Evolutionary conservation across 495 filamentous ascomycete genomes (phyloP).

Genomic region (Aspergillus bertholletiae): DNA sequence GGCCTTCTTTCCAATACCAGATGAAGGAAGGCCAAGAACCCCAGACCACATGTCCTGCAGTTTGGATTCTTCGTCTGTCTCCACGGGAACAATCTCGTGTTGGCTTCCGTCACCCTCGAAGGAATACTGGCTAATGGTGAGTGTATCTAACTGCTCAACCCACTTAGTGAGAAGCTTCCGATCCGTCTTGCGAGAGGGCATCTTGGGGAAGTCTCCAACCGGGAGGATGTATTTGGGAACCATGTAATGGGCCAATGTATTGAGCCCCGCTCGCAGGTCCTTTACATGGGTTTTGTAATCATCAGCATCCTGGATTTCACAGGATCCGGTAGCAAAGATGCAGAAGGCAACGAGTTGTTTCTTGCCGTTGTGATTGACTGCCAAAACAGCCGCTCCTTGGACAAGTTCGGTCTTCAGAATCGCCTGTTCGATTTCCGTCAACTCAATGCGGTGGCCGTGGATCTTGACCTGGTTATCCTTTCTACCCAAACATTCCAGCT

Average conservation of each 20-base stretch:
- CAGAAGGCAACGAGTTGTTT: constrained; percentile 12
- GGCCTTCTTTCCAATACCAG: constrained; percentile 7
- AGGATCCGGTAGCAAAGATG: background rate
- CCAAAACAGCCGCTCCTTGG: constrained; percentile 9
- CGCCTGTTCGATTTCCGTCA: constrained; percentile 38
- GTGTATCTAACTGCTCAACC: no score
- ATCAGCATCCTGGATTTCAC: background rate
- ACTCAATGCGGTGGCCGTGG: constrained; percentile 44
- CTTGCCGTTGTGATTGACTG: constrained; percentile 2
- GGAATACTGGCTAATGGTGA: no score
- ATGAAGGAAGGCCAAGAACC: constrained; percentile 7
- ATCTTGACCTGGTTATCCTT: constrained; percentile 47
- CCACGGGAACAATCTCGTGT: no score
- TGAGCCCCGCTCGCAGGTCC: no score
- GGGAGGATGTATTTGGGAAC: no score
- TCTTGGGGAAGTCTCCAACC: no score
- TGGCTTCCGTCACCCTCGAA: no score
- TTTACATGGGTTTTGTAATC: background rate
- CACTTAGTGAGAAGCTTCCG: no score
- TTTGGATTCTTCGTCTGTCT: no score
- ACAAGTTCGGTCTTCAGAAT: constrained; percentile 2
- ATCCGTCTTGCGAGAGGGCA: no score
- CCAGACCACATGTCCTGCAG: constrained; percentile 16
- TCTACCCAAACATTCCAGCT: constrained; percentile 38
- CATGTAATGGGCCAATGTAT: no score